Base-by-base conservation (phyloP, 352 stramenopile genomes). In the Globisporangium spiculum region DNA sequence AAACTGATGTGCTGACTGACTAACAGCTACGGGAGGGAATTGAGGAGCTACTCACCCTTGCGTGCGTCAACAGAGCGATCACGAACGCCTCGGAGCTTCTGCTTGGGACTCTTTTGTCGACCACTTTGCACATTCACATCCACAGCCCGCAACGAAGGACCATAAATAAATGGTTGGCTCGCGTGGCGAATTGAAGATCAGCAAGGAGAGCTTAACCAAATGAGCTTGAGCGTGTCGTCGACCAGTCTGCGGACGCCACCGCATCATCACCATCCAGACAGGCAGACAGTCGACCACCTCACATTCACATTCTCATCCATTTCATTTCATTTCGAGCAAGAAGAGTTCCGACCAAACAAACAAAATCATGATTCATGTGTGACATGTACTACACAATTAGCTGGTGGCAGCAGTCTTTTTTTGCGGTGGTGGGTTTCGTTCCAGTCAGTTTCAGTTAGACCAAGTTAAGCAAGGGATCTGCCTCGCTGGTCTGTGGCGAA, bases 361-460 rank as follows among this genome's bases (percentile, higher is more conserved):
- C 53, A 27, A 59, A 30, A 24, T 36, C 54, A n/a, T 26, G 54
- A 24, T 26, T 22, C 54, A 60, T 10, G 30, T 61, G 56, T 18
- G 56, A 62, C 56, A 62, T 62, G 56, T 50, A 30, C 1, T 61
- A 4, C 20, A 12, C 44, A 1, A 52, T n/a, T 9, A 62, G 24
- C 24, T 32, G 32, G 56, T 62, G 56, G 56, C 56, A 62, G 32
- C 32, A 62, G 32, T 16, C 9, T 46, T 54, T 54, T 60, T 60
- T 32, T 36, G 26, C 16, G 54, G 54, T 60, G 54, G 18, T 60
- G 54, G 16, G 14, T 60, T 52, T 50, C 41, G 41, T 22, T 50
- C 44, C 44, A 52, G 44, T 52, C 44, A 52, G 41, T 12, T 52
- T 24, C 2, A 24, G 44, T 52, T 20, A 8, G 3, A 24, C 7